Evolutionary conservation across 257 asterid genomes (phyloP), one percentile per base, ranked within the genome.

Genomic region (Solanum medicagineum): DNA sequence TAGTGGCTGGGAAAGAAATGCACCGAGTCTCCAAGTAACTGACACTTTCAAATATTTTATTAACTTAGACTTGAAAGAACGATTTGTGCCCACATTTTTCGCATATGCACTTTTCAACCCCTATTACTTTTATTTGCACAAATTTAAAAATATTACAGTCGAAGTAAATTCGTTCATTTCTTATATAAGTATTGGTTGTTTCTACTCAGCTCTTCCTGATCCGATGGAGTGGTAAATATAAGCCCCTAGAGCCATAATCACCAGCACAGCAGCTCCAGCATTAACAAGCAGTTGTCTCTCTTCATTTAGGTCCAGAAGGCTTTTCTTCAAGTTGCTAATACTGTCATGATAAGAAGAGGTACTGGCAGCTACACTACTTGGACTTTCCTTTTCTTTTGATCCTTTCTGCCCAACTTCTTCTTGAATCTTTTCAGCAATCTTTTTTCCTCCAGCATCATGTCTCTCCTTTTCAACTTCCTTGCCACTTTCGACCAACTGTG

Each of bases 241-340:
- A 81, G 93, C 92, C 15, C 94, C 93, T 13, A 95, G 85, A 7
- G 96, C 90, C 86, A 91, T 89, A 32, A 93, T 88, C 29, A 94
- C 96, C 32, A 94, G 89, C 90, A 91, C 91, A 2, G 96, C 96
- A 0, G 66, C 98, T 17, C 94, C 97, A 86, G 92, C 87, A 84
- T 93, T 94, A 85, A 93, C 93, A 87, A 95, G 85, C 90, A 93
- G 63, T 66, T 89, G 94, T 84, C 91, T 88, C 71, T 92, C 97
- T 86, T 92, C 97, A 59, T 88, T 89, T 24, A 87, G 84, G 68
- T 86, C 92, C 2, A 85, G 55, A 68, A 92, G 49, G 62, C 89
- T 91, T 85, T 87, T 89, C 83, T 79, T 79, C 65, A 53, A 74
- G 89, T 90, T 84, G 88, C 87, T 40, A 89, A 80, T 88, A 85